Evolutionary conservation across 148 eudicot genomes (phyloP).

Genomic region (Chenopodium album): DNA sequence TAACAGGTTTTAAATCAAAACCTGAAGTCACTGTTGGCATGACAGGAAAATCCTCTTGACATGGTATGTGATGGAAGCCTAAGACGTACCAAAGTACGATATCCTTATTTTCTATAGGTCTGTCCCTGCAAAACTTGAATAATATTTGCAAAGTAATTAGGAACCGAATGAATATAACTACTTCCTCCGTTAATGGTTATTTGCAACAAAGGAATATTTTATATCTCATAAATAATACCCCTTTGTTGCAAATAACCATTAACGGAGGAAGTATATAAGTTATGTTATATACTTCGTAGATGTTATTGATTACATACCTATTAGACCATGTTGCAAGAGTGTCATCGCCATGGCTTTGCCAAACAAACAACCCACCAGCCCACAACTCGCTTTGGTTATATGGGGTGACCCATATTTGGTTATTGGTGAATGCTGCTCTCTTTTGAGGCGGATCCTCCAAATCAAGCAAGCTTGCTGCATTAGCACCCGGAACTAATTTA

Average conservation of each 20-base stretch:
- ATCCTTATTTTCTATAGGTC: conserved; percentile 77
- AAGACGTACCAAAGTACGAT: conserved; percentile 86
- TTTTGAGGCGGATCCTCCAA: conserved; percentile 84
- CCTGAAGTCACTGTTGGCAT: conserved; percentile 94
- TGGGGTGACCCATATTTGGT: conserved; percentile 96
- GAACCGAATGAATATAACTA: no score
- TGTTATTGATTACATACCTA: conserved; percentile 38
- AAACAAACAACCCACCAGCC: conserved; percentile 89
- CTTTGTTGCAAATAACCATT: no score
- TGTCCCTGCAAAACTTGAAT: conserved; percentile 52
- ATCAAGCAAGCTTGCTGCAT: conserved; percentile 88
- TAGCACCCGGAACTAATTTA: conserved; percentile 84
- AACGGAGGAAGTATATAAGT: no score
- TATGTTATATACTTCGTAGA: not conserved
- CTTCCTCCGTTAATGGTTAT: no score
- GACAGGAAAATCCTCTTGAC: conserved; percentile 89
- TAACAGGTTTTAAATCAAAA: conserved; percentile 86
- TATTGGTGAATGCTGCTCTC: conserved; percentile 84
- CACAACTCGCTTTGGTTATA: conserved; percentile 79
- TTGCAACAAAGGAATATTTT: no score
- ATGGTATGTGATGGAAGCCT: conserved; percentile 89
- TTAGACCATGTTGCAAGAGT: conserved; percentile 88
- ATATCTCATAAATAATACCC: no score
- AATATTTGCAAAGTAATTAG: no score
- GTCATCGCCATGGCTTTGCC: conserved; percentile 88